phyloP scores from a whole-genome alignment of 2,329 filamentous ascomycete species.

The Penicillium sp. region DNA sequence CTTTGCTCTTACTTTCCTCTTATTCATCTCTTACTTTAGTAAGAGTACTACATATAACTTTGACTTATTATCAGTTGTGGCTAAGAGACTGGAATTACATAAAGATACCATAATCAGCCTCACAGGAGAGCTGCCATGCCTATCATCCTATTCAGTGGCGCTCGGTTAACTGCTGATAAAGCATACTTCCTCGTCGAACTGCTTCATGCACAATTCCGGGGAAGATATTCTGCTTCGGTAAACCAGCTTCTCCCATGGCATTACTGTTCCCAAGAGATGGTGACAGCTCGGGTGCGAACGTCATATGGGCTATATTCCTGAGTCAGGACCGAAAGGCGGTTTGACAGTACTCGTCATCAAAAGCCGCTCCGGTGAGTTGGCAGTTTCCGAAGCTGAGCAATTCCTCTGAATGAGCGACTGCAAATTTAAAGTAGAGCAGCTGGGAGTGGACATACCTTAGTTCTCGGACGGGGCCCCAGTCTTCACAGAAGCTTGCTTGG shows the following conservation, averaged over 20 bases:
- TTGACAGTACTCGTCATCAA: neutral
- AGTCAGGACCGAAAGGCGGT: neutral
- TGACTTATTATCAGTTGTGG: too few species aligned
- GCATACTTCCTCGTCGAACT: conserved; percentile 26
- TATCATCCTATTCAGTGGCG: neutral
- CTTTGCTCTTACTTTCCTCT: too few species aligned
- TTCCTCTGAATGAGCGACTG: too few species aligned
- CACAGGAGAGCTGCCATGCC: neutral
- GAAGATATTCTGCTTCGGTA: conserved; percentile 40
- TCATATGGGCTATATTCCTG: neutral
- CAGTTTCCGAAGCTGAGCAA: neutral
- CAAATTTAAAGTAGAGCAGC: too few species aligned
- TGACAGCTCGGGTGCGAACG: neutral
- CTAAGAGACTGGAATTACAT: too few species aligned
- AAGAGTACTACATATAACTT: too few species aligned
- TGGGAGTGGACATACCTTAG: conserved; percentile 1
- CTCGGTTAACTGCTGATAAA: conserved; percentile 2
- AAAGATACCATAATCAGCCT: neutral
- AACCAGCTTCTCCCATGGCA: conserved; percentile 12
- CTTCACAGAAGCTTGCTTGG: conserved; percentile 12
- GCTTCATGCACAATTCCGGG: conserved; percentile 42
- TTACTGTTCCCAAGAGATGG: neutral
- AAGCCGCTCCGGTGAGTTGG: neutral
- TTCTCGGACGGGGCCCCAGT: neutral
- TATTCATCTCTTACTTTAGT: too few species aligned